phyloP scores from a whole-genome alignment of 2,329 filamentous ascomycete genomes.

The Ramularia endophylla region DNA sequence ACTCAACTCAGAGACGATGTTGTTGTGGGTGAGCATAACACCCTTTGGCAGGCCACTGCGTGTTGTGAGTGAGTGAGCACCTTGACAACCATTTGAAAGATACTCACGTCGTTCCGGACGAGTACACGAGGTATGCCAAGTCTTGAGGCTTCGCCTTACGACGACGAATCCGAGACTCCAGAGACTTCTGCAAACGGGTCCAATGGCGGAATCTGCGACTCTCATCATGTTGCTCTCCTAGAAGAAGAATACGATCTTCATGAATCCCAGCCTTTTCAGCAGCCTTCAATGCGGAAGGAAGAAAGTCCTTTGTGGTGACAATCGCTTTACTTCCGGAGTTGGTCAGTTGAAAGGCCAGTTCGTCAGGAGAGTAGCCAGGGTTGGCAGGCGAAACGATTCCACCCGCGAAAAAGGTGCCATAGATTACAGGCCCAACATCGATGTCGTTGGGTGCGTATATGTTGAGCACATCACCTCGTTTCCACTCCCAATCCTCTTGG shows the following conservation, averaged over 20 bases:
- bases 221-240: slow-evolving; percentile 63
- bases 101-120: slow-evolving; percentile 81
- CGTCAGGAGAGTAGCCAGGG: slow-evolving; percentile 75
- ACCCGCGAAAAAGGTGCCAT: slow-evolving; percentile 73
- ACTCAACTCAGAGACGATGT: slow-evolving; percentile 67
- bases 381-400: slow-evolving; percentile 81
- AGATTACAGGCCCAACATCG: slow-evolving; percentile 59
- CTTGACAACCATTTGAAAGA: too few relatives aligned
- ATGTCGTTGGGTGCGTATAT: slow-evolving; percentile 83
- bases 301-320: slow-evolving; percentile 62
- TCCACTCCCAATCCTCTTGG: slow-evolving; percentile 67
- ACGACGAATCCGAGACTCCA: slow-evolving; percentile 52
- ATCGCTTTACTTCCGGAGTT: slow-evolving; percentile 70
- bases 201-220: slow-evolving; percentile 62
- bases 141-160: slow-evolving; percentile 59
- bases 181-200: slow-evolving; percentile 58
- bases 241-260: slow-evolving; percentile 63
- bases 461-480: slow-evolving; percentile 74
- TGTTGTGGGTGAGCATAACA: slow-evolving; percentile 77
- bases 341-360: slow-evolving; percentile 77
- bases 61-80: too few relatives aligned
- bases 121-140: slow-evolving; percentile 80
- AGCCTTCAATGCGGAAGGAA: slow-evolving; percentile 61
- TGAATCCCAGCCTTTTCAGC: slow-evolving; percentile 63
- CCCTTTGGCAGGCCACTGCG: slow-evolving; percentile 40